Conservation (phyloP, 2,329 filamentous ascomycete genomes). For the Zopfia rhizophila region DNA sequence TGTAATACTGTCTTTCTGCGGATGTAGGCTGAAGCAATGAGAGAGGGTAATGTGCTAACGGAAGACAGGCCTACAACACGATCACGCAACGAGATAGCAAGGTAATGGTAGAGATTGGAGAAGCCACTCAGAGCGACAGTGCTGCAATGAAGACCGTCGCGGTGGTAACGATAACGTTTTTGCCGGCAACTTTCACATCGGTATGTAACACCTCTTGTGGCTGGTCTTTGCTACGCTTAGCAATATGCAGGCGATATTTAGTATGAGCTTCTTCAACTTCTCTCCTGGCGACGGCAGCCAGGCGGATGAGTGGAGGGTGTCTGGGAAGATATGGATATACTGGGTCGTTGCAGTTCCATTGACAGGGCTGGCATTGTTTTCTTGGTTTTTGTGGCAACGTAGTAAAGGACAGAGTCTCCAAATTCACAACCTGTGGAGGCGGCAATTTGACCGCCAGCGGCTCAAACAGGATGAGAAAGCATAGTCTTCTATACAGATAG, state of each 20-base stretch:
- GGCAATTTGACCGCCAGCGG: no score
- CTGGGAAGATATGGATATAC: constrained; percentile 33
- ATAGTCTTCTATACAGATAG: no score
- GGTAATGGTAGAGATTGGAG: constrained; percentile 25
- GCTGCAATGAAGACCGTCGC: constrained; percentile 28
- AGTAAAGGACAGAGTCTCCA: no score
- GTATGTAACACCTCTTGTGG: constrained; percentile 6
- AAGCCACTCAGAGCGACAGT: constrained; percentile 26
- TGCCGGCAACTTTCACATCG: constrained; percentile 32
- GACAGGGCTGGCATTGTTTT: constrained; percentile 22
- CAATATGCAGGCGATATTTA: constrained; percentile 28
- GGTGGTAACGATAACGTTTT: constrained; percentile 32
- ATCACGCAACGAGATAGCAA: constrained; percentile 30
- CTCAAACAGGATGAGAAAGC: no score
- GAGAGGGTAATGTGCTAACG: constrained; percentile 2
- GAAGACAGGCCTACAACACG: constrained; percentile 28
- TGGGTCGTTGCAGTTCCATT: constrained; percentile 28
- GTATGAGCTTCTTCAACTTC: constrained; percentile 35
- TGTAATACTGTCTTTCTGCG: constrained; percentile 12
- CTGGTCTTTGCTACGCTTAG: constrained; percentile 3
- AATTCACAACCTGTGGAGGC: no score
- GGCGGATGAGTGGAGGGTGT: constrained; percentile 22
- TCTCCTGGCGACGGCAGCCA: constrained; percentile 8
- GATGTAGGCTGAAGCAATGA: not conserved
- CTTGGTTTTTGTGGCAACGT: constrained; percentile 24